These are phyloP conservation scores for Chlorella sorokiniana DNA, from an alignment of 139 green algal species.

Conservation along the genomic window DNA sequence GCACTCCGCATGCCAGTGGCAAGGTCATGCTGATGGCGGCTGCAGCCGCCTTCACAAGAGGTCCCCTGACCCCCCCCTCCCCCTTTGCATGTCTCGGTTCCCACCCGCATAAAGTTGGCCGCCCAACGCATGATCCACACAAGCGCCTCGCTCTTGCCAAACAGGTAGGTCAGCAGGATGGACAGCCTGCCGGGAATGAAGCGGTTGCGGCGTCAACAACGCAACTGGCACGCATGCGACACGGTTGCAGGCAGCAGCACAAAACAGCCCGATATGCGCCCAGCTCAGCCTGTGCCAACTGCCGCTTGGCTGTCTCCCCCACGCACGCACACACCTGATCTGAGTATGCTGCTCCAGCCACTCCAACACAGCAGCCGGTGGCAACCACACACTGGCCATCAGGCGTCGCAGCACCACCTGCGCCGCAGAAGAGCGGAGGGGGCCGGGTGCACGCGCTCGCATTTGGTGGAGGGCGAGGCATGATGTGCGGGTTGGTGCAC, in stretches of 20 bases:
- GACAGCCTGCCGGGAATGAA: constrained; percentile 49
- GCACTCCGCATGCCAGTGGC: background rate
- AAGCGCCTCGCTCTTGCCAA: constrained; percentile 74
- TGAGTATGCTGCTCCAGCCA: constrained; percentile 84
- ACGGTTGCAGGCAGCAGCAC: too few relatives aligned
- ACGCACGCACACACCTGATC: constrained; percentile 34
- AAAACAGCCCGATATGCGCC: too few relatives aligned
- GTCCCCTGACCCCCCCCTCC: background rate
- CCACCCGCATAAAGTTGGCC: constrained; percentile 25
- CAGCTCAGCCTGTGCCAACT: too few relatives aligned
- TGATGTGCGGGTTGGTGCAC: background rate
- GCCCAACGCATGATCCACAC: constrained; percentile 55
- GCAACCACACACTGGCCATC: constrained; percentile 58
- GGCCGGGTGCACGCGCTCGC: background rate
- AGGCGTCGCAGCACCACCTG: constrained; percentile 44
- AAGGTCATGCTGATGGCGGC: background rate
- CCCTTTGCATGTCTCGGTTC: too few relatives aligned
- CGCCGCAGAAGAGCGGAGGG: background rate
- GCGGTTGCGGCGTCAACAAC: too few relatives aligned
- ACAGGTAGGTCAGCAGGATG: constrained; percentile 86
- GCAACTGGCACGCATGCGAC: too few relatives aligned
- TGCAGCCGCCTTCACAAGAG: background rate
- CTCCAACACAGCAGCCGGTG: constrained; percentile 58
- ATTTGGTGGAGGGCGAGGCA: background rate
- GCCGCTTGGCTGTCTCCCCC: background rate